Conservation (phyloP, 768 basidiomycete species). For the Lentinula sp. region DNA sequence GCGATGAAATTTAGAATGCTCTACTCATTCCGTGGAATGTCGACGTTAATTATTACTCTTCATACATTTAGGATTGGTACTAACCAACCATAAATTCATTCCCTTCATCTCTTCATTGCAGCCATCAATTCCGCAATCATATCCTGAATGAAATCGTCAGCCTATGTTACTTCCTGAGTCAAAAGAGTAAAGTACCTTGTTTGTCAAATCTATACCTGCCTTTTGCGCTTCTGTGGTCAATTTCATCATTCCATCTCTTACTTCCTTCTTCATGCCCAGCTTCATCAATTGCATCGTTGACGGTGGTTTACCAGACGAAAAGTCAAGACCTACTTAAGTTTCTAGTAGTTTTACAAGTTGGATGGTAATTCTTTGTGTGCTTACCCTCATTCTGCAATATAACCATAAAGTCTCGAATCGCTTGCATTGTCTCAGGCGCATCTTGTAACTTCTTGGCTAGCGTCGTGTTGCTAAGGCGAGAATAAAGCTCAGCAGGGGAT, state of each 20-base stretch:
- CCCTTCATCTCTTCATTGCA: background rate
- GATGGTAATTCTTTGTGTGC: background rate
- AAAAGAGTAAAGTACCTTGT: background rate
- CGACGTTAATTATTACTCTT: no score
- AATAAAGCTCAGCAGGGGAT: slow-evolving; percentile 23
- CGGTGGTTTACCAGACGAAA: slow-evolving; percentile 34
- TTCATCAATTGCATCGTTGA: slow-evolving; percentile 49
- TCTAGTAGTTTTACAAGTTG: background rate
- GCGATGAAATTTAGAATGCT: no score
- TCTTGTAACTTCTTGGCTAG: slow-evolving; percentile 42
- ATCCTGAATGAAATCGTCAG: background rate
- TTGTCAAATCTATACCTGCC: slow-evolving; percentile 46
- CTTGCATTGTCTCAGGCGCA: slow-evolving; percentile 43
- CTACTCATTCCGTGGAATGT: no score
- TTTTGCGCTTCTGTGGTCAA: slow-evolving; percentile 47
- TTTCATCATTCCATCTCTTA: slow-evolving; percentile 38
- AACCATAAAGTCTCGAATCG: slow-evolving; percentile 38
- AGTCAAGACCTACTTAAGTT: slow-evolving; percentile 38
- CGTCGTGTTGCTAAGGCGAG: slow-evolving; percentile 37
- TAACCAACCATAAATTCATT: no score
- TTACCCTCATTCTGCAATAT: slow-evolving; percentile 45
- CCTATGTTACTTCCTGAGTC: background rate
- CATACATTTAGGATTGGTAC: no score
- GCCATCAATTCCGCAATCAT: slow-evolving; percentile 3
- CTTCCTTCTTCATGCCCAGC: slow-evolving; percentile 46